Evolutionary conservation across 2,329 filamentous ascomycete species (phyloP).

Genomic region (Fusarium longipes): DNA sequence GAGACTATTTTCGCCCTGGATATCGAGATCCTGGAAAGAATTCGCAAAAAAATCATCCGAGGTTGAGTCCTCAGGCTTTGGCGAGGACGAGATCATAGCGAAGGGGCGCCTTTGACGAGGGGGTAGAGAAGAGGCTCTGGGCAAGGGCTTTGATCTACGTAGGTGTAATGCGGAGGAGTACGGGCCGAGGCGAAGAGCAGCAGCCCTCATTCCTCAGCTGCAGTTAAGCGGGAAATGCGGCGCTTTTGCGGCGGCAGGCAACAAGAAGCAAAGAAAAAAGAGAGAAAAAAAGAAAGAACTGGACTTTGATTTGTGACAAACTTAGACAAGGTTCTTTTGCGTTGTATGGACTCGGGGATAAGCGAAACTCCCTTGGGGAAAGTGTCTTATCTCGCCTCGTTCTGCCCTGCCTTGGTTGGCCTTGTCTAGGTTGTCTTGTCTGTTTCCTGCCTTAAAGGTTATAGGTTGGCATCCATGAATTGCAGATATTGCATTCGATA

Average conservation of each 20-base stretch:
- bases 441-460: not conserved
- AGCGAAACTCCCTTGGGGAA: constrained; percentile 9
- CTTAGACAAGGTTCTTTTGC: constrained; percentile 2
- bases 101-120: constrained; percentile 25
- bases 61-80: constrained; percentile 13
- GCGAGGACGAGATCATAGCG: constrained; percentile 36
- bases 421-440: not conserved
- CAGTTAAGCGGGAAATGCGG: constrained; percentile 9
- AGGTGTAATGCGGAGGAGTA: constrained; percentile 30
- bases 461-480: constrained; percentile 15
- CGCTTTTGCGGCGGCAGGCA: constrained; percentile 19
- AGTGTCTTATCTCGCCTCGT: constrained; percentile 1
- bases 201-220: constrained; percentile 45
- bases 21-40: constrained; percentile 34
- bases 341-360: constrained; percentile 4
- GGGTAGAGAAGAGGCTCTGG: constrained; percentile 27
- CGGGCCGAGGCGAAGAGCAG: constrained; percentile 42
- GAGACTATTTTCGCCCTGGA: constrained; percentile 27
- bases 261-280: not conserved
- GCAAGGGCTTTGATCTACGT: constrained; percentile 35
- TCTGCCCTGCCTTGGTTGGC: not conserved
- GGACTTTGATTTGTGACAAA: not conserved
- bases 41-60: constrained; percentile 29
- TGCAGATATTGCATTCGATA: constrained; percentile 25
- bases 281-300: not conserved